Base-by-base conservation (phyloP, 192 early-diverging fungal genomes). In the Jimgerdemannia flammicorona region DNA sequence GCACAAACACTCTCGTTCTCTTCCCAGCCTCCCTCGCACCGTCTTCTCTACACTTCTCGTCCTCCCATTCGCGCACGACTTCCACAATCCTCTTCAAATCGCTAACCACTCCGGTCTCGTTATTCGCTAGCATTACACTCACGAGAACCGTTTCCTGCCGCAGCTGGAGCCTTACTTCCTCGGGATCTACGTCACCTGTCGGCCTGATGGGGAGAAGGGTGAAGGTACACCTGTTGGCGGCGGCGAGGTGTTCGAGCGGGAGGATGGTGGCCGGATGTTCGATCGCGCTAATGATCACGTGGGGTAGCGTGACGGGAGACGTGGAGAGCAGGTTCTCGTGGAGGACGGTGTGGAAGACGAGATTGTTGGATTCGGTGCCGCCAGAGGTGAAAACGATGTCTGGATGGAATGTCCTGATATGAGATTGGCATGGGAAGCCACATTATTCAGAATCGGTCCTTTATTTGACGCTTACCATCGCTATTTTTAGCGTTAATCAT, bases 51-150 rank as follows among this genome's bases (percentile, higher is more conserved):
- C 19, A 4, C 67, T 68, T 68, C 19, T 68, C 67, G 14, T 59
- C 14, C 49, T 59, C 8, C 67, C 67, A 68, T 41, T 68, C 67
- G 7, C 18, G 7, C 67, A 68, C 67, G 40, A 68, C 40, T 19
- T 68, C 29, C 18, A 68, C 67, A 19, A 68, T 20, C 40, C 67
- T 20, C 40, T 68, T 20, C 40, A 68, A 40, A 68, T 68, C 67
- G 19, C 2, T 68, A 8, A 68, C 29, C 19, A 68, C 40, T 41
- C 67, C 67, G 29, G 67, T 68, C 40, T 68, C 67, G 40, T 68
- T 68, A 68, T 68, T 68, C 29, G 67, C 67, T 9, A 68, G 18
- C 67, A 68, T 68, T 7, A 68, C 67, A 41, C 67, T 68, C 67
- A 68, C 67, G 67, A 68, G 67, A 7, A 68, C 67, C 7, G 67